A percentile compares a stretch with the other conserved stretches of the same genome.
These are phyloP conservation scores for Vigna radiata DNA, from an alignment of 306 rosid genomes.

Conservation along the genomic window DNA sequence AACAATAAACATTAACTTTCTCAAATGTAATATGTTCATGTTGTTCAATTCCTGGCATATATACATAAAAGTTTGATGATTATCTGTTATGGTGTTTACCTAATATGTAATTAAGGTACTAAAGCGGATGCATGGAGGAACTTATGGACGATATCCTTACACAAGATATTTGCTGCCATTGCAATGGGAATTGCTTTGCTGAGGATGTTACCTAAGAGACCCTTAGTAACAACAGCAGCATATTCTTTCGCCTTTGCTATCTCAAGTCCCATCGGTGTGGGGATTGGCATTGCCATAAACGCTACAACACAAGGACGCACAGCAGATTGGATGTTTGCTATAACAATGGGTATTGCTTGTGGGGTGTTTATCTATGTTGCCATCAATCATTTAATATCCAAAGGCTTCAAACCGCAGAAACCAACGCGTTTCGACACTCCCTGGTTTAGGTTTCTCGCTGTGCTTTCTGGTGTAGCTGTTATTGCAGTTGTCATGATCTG, in stretches of 20 bases:
- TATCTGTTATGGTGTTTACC: background rate
- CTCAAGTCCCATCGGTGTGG: conserved; percentile 80
- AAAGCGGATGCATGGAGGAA: conserved; percentile 82
- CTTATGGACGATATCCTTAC: conserved; percentile 81
- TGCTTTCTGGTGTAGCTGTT: conserved; percentile 70
- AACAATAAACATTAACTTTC: background rate
- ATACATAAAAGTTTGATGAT: too few species aligned
- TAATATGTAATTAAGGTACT: conserved; percentile 35
- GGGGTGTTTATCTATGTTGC: conserved; percentile 84
- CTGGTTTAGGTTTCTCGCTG: conserved; percentile 69
- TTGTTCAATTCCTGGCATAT: background rate
- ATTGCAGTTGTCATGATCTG: conserved; percentile 81
- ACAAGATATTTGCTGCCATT: conserved; percentile 83
- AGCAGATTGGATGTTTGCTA: conserved; percentile 78
- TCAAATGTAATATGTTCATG: background rate
- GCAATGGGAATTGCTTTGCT: conserved; percentile 87
- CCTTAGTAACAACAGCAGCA: conserved; percentile 55
- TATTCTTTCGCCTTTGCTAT: conserved; percentile 72
- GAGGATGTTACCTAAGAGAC: conserved; percentile 72
- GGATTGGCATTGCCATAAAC: conserved; percentile 79
- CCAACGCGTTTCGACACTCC: conserved; percentile 55
- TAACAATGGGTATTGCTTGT: conserved; percentile 82
- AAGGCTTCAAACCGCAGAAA: conserved; percentile 63
- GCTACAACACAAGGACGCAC: conserved; percentile 70
- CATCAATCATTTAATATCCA: conserved; percentile 76